Conservation (phyloP, 2,329 filamentous ascomycete species). For the Hymenoscyphus linearis region DNA sequence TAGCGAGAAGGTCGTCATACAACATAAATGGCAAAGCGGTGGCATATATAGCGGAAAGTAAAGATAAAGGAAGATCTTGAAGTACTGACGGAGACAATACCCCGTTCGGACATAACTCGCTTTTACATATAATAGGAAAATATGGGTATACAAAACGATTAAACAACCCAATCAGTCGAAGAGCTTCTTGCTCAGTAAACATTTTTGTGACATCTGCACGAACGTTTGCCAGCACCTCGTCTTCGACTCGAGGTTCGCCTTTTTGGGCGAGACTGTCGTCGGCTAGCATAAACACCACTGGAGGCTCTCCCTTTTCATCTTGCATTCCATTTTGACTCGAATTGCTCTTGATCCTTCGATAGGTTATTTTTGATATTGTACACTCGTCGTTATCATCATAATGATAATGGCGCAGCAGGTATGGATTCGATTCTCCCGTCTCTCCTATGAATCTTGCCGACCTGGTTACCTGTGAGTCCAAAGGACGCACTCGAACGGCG, state of each 20-base stretch:
- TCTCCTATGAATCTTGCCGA: constrained; percentile 31
- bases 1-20: constrained; percentile 36
- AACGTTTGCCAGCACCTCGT: constrained; percentile 24
- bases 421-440: constrained; percentile 31
- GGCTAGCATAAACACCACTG: constrained; percentile 31
- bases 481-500: constrained; percentile 22
- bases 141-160: constrained; percentile 41
- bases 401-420: constrained; percentile 27
- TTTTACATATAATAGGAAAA: constrained; percentile 38
- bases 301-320: constrained; percentile 26
- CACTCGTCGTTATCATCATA: constrained; percentile 32
- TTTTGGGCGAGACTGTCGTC: constrained; percentile 29
- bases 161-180: constrained; percentile 37
- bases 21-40: constrained; percentile 40
- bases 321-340: constrained; percentile 19
- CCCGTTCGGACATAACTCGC: constrained; percentile 29
- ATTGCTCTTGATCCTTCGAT: constrained; percentile 26
- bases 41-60: constrained; percentile 39
- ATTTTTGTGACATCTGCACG: constrained; percentile 26
- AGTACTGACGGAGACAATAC: constrained; percentile 29
- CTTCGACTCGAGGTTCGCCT: constrained; percentile 30
- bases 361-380: constrained; percentile 30
- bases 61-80: constrained; percentile 33
- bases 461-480: constrained; percentile 26
- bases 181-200: constrained; percentile 32